phyloP scores from a whole-genome alignment of 805 yeast species.

The Suhomyces sp. region DNA sequence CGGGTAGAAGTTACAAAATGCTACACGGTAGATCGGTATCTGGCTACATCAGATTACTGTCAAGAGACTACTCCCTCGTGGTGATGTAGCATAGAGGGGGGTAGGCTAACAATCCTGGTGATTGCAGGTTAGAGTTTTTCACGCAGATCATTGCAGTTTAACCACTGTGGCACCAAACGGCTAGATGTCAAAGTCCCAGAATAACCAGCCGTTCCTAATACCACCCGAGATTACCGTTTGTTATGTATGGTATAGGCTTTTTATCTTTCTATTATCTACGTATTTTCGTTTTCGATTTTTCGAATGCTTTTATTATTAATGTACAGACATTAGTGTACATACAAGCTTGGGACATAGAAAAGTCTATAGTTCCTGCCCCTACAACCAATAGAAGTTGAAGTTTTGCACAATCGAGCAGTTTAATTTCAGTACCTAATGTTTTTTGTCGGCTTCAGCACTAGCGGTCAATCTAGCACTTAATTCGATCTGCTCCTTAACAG shows the following conservation, averaged over 20 bases:
- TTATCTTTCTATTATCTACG: not conserved
- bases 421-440: constrained; percentile 3
- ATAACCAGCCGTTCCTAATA: not conserved
- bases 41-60: not conserved
- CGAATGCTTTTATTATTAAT: not conserved
- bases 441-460: constrained; percentile 16
- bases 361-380: not conserved
- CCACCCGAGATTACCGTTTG: too few relatives aligned
- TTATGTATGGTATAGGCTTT: too few relatives aligned
- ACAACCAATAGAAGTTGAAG: too few relatives aligned
- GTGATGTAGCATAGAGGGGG: not conserved
- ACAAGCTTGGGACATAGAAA: not conserved
- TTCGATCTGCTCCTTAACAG: constrained; percentile 81
- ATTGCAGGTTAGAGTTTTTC: not conserved
- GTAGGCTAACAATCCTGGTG: not conserved
- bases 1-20: not conserved
- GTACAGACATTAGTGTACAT: constrained; percentile 5
- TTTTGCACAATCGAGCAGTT: too few relatives aligned
- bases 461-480: constrained; percentile 63
- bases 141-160: not conserved
- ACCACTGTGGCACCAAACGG: not conserved
- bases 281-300: not conserved
- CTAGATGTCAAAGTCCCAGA: not conserved
- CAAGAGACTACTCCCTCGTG: not conserved
- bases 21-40: not conserved